phyloP scores from a whole-genome alignment of 2,329 filamentous ascomycete species.

The Neospermospora avenae region DNA sequence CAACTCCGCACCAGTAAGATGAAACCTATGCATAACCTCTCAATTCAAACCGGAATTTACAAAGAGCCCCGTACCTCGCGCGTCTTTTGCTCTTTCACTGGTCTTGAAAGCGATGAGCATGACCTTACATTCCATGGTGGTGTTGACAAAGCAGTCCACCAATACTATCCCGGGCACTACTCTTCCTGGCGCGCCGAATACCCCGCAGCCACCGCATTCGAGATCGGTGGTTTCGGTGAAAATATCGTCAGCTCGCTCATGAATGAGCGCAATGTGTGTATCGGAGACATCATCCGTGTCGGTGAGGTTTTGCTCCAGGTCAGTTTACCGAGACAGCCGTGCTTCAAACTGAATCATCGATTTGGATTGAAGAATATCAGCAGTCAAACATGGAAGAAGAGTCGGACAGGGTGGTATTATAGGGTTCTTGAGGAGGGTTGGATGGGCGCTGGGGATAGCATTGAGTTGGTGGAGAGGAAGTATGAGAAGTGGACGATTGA shows the following conservation, averaged over 20 bases:
- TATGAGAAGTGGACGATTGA: slow-evolving; percentile 62
- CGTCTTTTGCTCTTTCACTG: slow-evolving; percentile 33
- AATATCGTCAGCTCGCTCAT: slow-evolving; percentile 56
- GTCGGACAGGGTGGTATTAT: slow-evolving; percentile 65
- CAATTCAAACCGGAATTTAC: slow-evolving; percentile 51
- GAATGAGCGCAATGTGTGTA: slow-evolving; percentile 63
- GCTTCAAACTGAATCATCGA: slow-evolving; percentile 67
- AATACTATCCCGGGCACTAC: slow-evolving; percentile 61
- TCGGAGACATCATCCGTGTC: slow-evolving; percentile 58
- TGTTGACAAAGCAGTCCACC: slow-evolving; percentile 55
- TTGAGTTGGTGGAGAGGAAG: slow-evolving; percentile 51
- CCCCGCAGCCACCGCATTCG: slow-evolving; percentile 50
- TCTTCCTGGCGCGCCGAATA: slow-evolving; percentile 50
- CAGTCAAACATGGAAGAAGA: slow-evolving; percentile 51
- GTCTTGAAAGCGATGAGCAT: slow-evolving; percentile 59
- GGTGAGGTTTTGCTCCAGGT: slow-evolving; percentile 52
- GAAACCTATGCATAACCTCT: slow-evolving; percentile 50
- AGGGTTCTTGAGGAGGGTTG: slow-evolving; percentile 54
- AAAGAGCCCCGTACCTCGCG: slow-evolving; percentile 20
- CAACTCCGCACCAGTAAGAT: slow-evolving; percentile 57
- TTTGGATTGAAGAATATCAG: slow-evolving; percentile 63
- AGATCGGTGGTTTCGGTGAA: slow-evolving; percentile 60
- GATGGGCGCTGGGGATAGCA: slow-evolving; percentile 54
- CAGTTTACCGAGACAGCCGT: slow-evolving; percentile 59
- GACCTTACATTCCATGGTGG: slow-evolving; percentile 60